These are phyloP conservation scores for Panus rudis DNA, from an alignment of 768 basidiomycete species.

Conservation along the genomic window DNA sequence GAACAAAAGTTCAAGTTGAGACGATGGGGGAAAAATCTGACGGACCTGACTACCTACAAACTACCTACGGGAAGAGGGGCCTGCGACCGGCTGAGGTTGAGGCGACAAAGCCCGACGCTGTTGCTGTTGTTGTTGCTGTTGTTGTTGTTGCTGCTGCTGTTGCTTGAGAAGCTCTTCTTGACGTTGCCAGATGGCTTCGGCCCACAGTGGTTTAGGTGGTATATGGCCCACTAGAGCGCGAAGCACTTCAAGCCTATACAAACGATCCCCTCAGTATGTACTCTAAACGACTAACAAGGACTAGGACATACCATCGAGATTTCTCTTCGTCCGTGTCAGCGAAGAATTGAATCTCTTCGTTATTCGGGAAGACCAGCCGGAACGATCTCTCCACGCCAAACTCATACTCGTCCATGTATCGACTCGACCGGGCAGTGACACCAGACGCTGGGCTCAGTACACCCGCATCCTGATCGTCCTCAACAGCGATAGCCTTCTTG, in stretches of 20 bases:
- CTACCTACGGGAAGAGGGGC: too few species aligned
- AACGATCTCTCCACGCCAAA: constrained; percentile 80
- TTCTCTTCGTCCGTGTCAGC: constrained; percentile 91
- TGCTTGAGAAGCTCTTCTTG: constrained; percentile 58
- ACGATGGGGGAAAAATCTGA: too few species aligned
- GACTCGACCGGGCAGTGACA: constrained; percentile 28
- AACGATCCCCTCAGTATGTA: neutral
- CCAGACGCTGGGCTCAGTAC: constrained; percentile 39
- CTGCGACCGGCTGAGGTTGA: too few species aligned
- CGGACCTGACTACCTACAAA: too few species aligned
- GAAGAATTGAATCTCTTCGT: constrained; percentile 82
- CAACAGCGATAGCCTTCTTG: constrained; percentile 70
- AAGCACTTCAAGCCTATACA: constrained; percentile 74
- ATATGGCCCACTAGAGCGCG: constrained; percentile 82
- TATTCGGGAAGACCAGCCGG: constrained; percentile 69
- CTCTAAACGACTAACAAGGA: neutral
- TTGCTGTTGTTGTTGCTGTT: too few species aligned
- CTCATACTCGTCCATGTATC: constrained; percentile 45
- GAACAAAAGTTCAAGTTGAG: too few species aligned
- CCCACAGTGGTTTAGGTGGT: constrained; percentile 91
- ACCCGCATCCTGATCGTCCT: constrained; percentile 63
- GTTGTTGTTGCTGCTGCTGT: too few species aligned
- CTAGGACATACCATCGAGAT: constrained; percentile 59
- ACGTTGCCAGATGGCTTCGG: constrained; percentile 82
- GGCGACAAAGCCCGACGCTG: too few species aligned